phyloP scores from a whole-genome alignment of 225 moss, liverwort and hornwort genomes.

The Anthoceros angustus region DNA sequence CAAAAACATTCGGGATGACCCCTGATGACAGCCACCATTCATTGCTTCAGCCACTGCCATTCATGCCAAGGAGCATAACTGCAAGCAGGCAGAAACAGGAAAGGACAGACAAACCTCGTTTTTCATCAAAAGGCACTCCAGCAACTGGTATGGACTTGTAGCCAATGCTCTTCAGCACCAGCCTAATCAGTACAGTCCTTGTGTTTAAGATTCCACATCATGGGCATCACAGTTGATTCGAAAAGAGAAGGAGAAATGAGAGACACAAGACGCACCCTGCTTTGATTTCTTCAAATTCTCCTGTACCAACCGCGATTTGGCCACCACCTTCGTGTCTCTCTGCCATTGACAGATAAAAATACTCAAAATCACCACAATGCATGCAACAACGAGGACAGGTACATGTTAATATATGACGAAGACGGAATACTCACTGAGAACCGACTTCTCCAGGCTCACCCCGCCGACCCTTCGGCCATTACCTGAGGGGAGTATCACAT shows the following conservation, averaged over 20 bases:
- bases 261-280: too few species aligned
- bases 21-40: conserved; percentile 22
- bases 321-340: conserved; percentile 14
- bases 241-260: too few species aligned
- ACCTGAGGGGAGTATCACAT: conserved; percentile 33
- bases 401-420: too few species aligned
- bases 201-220: too few species aligned
- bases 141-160: conserved; percentile 72
- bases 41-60: not conserved
- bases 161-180: conserved; percentile 90
- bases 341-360: too few species aligned
- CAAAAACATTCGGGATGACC: conserved; percentile 56
- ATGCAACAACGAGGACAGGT: not conserved
- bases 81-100: not conserved
- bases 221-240: too few species aligned
- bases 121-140: conserved; percentile 58
- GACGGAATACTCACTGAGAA: too few species aligned
- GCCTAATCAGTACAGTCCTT: too few species aligned
- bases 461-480: conserved; percentile 41
- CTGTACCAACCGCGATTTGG: conserved; percentile 77
- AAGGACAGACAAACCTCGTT: conserved; percentile 40
- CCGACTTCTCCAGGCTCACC: conserved; percentile 62
- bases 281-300: conserved; percentile 59
- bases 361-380: conserved; percentile 1
- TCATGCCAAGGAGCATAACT: not conserved